Evolutionary conservation across 345 rosid species (phyloP).

Genomic region (Lepidium africanum): DNA sequence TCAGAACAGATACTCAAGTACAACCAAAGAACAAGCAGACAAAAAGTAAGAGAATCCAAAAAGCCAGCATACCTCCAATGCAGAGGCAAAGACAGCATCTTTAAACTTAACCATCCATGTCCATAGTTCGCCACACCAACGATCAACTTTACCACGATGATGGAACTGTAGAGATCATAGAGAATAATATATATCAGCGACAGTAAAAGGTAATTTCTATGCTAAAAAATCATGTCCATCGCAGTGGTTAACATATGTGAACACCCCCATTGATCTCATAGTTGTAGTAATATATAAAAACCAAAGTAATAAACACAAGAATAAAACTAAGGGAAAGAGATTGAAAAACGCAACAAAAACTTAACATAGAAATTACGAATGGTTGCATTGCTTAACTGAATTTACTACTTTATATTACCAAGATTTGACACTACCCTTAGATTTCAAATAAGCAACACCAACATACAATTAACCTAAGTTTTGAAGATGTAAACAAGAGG

Average conservation of each 20-base stretch:
- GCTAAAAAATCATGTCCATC: neutral
- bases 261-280: neutral
- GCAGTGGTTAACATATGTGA: neutral
- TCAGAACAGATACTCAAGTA: constrained; percentile 1
- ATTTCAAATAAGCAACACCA: neutral
- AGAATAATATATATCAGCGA: constrained; percentile 1
- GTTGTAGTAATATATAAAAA: neutral
- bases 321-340: neutral
- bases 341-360: neutral
- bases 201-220: neutral
- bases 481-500: neutral
- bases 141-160: constrained; percentile 56
- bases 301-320: neutral
- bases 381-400: neutral
- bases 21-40: neutral
- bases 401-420: neutral
- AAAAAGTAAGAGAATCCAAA: neutral
- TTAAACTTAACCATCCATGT: constrained; percentile 75
- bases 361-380: neutral
- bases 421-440: neutral
- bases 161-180: constrained; percentile 41
- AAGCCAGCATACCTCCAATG: constrained; percentile 53
- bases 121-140: constrained; percentile 83
- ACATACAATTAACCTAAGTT: neutral
- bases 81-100: constrained; percentile 52